Conservation (phyloP, 768 basidiomycete genomes). For the Suillus variegatus region DNA sequence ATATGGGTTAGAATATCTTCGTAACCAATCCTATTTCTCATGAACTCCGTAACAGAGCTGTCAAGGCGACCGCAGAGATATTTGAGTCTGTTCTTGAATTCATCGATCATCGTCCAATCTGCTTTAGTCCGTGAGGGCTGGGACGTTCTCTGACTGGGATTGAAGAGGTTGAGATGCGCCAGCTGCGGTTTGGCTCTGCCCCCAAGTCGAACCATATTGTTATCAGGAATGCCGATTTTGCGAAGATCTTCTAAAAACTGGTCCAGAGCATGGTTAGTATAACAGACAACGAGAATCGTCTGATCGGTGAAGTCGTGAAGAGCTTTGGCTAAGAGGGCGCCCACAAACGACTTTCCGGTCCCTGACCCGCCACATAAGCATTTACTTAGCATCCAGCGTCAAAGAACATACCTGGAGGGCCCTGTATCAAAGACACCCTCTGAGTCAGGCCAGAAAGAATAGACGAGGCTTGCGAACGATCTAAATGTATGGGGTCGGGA, state of each 20-base stretch:
- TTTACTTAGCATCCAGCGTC: background rate
- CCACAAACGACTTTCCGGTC: constrained; percentile 68
- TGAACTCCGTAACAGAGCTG: constrained; percentile 28
- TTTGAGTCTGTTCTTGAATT: constrained; percentile 23
- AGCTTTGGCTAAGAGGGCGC: constrained; percentile 56
- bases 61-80: constrained; percentile 20
- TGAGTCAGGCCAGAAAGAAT: constrained; percentile 54
- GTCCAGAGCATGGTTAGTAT: constrained; percentile 68
- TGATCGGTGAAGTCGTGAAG: constrained; percentile 44
- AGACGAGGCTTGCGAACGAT: constrained; percentile 43
- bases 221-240: constrained; percentile 51
- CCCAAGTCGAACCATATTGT: constrained; percentile 49
- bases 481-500: constrained; percentile 42
- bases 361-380: constrained; percentile 34
- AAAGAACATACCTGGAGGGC: constrained; percentile 54
- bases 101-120: constrained; percentile 43
- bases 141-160: constrained; percentile 28
- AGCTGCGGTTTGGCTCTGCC: constrained; percentile 52
- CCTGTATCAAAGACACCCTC: constrained; percentile 57
- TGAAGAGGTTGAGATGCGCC: constrained; percentile 41
- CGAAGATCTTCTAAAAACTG: constrained; percentile 59
- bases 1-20: constrained; percentile 42
- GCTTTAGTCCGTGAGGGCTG: constrained; percentile 20
- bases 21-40: constrained; percentile 11
- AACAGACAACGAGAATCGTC: constrained; percentile 62